Conservation (phyloP, 2,329 filamentous ascomycete species). For the Colletotrichum gigasporum region DNA sequence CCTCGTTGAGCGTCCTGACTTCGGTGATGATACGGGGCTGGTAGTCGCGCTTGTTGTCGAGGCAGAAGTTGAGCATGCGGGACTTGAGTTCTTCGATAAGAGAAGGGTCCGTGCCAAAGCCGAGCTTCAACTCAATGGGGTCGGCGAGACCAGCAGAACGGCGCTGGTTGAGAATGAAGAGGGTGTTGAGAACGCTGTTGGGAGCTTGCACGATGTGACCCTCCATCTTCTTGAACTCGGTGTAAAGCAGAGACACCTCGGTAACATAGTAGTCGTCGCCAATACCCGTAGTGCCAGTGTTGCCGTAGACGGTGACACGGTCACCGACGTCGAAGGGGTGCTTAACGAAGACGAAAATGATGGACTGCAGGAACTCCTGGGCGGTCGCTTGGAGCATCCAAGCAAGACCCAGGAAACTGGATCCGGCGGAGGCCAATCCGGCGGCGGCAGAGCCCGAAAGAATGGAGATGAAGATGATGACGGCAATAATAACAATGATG, state of each 20-base stretch:
- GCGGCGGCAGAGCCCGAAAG: conserved; percentile 91
- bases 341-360: conserved; percentile 96
- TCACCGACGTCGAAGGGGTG: conserved; percentile 98
- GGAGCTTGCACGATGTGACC: conserved; percentile 95
- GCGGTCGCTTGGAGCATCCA: conserved; percentile 95
- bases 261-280: conserved; percentile 98
- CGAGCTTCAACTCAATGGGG: conserved; percentile 83
- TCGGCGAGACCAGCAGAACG: conserved; percentile 90
- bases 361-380: conserved; percentile 92
- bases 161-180: conserved; percentile 95
- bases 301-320: conserved; percentile 90
- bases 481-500: conserved; percentile 80
- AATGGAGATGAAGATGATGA: conserved; percentile 89
- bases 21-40: conserved; percentile 88
- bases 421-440: conserved; percentile 89
- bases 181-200: conserved; percentile 89
- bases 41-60: conserved; percentile 88
- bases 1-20: conserved; percentile 80
- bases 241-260: conserved; percentile 91
- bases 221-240: conserved; percentile 99
- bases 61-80: conserved; percentile 84
- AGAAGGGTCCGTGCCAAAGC: conserved; percentile 85
- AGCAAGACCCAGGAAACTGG: conserved; percentile 85
- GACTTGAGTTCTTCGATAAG: conserved; percentile 85
- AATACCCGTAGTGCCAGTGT: conserved; percentile 78